Evolutionary conservation across 176 grass and related monocot species (phyloP), one percentile per base, ranked within the genome.

Genomic region (Puccinellia tenuiflora): DNA sequence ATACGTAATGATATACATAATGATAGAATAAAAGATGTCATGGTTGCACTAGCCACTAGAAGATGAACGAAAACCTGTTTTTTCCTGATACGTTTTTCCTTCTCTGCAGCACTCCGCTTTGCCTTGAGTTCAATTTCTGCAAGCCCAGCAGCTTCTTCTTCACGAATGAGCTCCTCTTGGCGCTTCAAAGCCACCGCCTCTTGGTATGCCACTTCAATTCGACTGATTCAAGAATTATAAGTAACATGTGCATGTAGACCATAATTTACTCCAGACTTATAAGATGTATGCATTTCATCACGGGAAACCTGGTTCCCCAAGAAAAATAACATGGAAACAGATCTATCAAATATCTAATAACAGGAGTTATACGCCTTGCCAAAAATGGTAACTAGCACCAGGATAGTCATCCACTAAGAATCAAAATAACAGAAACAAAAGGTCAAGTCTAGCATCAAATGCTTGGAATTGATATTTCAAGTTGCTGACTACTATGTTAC

Each of bases 81-180:
- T 92, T 96, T 99, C 85, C 91, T 96, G 84, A 93, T 79, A 69
- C 93, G 91, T 28, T 92, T 95, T 78, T 99, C 93, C 83, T 93
- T 95, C 84, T 96, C 93, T 83, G 76, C 79, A 62, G 84, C 84
- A 68, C 59, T 83, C 76, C 88, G 87, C 80, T 99, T 99, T 68
- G 76, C 86, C 83, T 88, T 93, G 40, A 95, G 85, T 75, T 96
- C 89, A 68, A 85, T 87, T 86, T 94, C 90, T 33, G 85, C 90
- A 81, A 84, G 82, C 33, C 88, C 88, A 81, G 90, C 89, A 75
- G 92, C 91, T 92, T 99, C 96, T 75, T 98, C 96, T 84, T 99
- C 96, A 63, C 93, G 93, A 87, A 99, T 99, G n/a, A 99, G 92
- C 78, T 99, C 93, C 77, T 99, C 96, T 85, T 99, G 96, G 68